phyloP scores from a whole-genome alignment of 371 early-diverging fungal genomes.

The Rhizopus stolonifer region DNA sequence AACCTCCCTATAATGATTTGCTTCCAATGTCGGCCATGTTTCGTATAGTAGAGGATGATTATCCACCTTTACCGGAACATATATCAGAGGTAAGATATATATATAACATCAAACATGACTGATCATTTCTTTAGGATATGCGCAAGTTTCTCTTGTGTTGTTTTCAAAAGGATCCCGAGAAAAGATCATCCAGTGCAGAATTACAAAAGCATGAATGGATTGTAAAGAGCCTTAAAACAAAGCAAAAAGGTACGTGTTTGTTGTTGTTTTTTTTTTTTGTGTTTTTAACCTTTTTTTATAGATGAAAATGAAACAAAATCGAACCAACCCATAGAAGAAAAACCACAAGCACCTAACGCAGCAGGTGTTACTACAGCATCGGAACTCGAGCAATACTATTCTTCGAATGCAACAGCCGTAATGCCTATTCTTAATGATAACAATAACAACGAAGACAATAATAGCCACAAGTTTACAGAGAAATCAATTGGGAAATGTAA shows the following conservation, averaged over 20 bases:
- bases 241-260: slow-evolving; percentile 6
- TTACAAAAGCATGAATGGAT: slow-evolving; percentile 77
- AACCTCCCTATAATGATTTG: slow-evolving; percentile 83
- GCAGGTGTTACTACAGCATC: not conserved
- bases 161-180: slow-evolving; percentile 76
- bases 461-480: slow-evolving; percentile 40
- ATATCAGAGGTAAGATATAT: slow-evolving; percentile 74
- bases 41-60: slow-evolving; percentile 87
- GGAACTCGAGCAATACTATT: not conserved
- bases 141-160: slow-evolving; percentile 73
- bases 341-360: not conserved
- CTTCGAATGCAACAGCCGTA: slow-evolving; percentile 3
- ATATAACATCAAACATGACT: too few relatives aligned
- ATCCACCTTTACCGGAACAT: slow-evolving; percentile 82
- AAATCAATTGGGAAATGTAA: slow-evolving; percentile 43
- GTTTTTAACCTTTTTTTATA: too few relatives aligned
- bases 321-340: not conserved
- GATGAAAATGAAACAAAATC: not conserved
- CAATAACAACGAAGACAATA: slow-evolving; percentile 17
- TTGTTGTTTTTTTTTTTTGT: too few relatives aligned
- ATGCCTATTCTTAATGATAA: not conserved
- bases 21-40: slow-evolving; percentile 87
- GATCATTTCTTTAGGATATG: slow-evolving; percentile 52
- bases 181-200: slow-evolving; percentile 69
- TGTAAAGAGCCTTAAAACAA: slow-evolving; percentile 33